Percentiles rank a stretch among this genome's conserved stretches.
Evolutionary conservation across 768 basidiomycete genomes (phyloP).

Genomic region (Podaxis pistillaris): DNA sequence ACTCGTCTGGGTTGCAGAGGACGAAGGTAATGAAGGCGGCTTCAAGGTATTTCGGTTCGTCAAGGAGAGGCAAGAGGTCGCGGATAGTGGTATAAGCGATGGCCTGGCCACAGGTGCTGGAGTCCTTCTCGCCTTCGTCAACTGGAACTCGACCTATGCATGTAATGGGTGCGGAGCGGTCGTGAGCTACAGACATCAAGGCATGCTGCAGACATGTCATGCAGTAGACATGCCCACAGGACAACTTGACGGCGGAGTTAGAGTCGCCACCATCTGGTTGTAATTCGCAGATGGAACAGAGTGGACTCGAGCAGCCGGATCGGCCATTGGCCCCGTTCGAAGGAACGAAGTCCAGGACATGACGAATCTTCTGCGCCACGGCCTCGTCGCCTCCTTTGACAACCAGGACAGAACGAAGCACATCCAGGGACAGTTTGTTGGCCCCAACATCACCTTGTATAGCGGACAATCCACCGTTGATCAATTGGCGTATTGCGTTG

Average conservation of each 20-base stretch:
- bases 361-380: constrained; percentile 19
- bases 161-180: constrained; percentile 27
- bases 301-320: neutral
- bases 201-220: constrained; percentile 44
- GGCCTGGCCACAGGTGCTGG: constrained; percentile 25
- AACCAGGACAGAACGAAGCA: constrained; percentile 36
- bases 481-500: constrained; percentile 31
- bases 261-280: constrained; percentile 17
- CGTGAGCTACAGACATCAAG: constrained; percentile 30
- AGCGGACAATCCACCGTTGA: constrained; percentile 35
- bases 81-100: constrained; percentile 41
- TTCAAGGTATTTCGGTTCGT: constrained; percentile 39
- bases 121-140: constrained; percentile 15
- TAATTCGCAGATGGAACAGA: constrained; percentile 42
- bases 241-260: constrained; percentile 31
- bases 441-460: constrained; percentile 38
- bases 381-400: constrained; percentile 37
- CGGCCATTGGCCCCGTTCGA: neutral
- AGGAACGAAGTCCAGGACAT: neutral
- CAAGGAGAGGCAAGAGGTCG: constrained; percentile 33
- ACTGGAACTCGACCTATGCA: constrained; percentile 34
- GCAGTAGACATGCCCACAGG: constrained; percentile 56
- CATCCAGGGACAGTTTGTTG: constrained; percentile 44
- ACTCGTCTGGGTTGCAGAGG: constrained; percentile 35
- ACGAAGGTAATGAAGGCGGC: constrained; percentile 43